These are phyloP conservation scores for Backusella tarrabulga DNA, from an alignment of 192 early-diverging fungal genomes.

Conservation along the genomic window DNA sequence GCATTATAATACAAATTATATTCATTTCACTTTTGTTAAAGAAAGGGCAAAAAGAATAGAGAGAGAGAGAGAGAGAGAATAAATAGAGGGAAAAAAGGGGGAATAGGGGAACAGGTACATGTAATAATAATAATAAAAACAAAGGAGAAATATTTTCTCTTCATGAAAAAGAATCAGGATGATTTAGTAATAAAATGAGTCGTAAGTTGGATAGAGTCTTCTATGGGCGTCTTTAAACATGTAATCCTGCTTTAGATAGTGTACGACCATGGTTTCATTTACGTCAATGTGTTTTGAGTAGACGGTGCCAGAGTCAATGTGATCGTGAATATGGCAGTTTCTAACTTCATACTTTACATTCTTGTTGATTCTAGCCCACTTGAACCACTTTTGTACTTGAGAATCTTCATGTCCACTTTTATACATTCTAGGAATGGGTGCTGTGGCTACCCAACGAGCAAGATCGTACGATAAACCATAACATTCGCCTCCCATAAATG, in stretches of 20 bases:
- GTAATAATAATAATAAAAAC: not conserved
- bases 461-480: constrained; percentile 34
- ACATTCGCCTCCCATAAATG: constrained; percentile 34
- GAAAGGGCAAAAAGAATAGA: not conserved
- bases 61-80: not conserved
- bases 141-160: not conserved
- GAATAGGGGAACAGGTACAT: not conserved
- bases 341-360: constrained; percentile 28
- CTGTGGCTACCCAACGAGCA: constrained; percentile 22
- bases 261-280: constrained; percentile 26
- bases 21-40: not conserved
- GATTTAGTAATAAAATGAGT: not conserved
- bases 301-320: constrained; percentile 24
- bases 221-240: constrained; percentile 20
- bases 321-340: constrained; percentile 29
- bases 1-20: not conserved
- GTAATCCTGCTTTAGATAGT: constrained; percentile 24
- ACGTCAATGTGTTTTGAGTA: constrained; percentile 23
- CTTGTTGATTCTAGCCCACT: constrained; percentile 19
- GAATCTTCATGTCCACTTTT: constrained; percentile 34
- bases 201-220: not conserved
- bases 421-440: constrained; percentile 17
- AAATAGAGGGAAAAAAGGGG: not conserved
- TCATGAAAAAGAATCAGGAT: not conserved
- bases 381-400: constrained; percentile 35